These are phyloP conservation scores for Russula lepida DNA, from an alignment of 768 basidiomycete species.

Conservation along the genomic window DNA sequence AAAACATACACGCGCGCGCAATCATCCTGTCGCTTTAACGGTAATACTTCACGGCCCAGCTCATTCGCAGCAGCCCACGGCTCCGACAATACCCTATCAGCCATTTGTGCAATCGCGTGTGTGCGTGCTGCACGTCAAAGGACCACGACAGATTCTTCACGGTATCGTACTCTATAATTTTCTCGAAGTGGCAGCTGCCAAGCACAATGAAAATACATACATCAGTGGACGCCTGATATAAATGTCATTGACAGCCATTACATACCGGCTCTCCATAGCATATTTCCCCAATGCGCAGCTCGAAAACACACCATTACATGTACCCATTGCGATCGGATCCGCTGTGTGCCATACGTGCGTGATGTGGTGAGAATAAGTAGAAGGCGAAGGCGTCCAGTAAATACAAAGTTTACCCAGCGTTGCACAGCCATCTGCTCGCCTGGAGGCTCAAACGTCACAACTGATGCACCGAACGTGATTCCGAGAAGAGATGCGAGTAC, in stretches of 20 bases:
- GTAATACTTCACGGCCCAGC: slow-evolving; percentile 54
- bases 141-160: slow-evolving; percentile 80
- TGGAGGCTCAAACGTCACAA: slow-evolving; percentile 85
- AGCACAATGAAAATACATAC: neutral
- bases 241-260: neutral
- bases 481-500: slow-evolving; percentile 77
- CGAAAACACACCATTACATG: slow-evolving; percentile 69
- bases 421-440: slow-evolving; percentile 51
- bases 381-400: slow-evolving; percentile 37
- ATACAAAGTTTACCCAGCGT: slow-evolving; percentile 28
- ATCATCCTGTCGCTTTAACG: slow-evolving; percentile 45
- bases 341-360: slow-evolving; percentile 90
- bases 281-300: slow-evolving; percentile 78
- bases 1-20: slow-evolving; percentile 54
- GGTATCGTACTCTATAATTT: slow-evolving; percentile 86
- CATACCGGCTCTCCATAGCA: slow-evolving; percentile 65
- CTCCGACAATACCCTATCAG: slow-evolving; percentile 59
- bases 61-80: slow-evolving; percentile 64
- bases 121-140: slow-evolving; percentile 73
- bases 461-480: slow-evolving; percentile 85
- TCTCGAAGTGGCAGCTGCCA: slow-evolving; percentile 75
- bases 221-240: neutral
- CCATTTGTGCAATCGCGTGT: slow-evolving; percentile 72
- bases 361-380: slow-evolving; percentile 61
- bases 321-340: slow-evolving; percentile 87